Evolutionary conservation across 2,329 filamentous ascomycete genomes (phyloP).

Genomic region (Pestalotiopsis sp.): DNA sequence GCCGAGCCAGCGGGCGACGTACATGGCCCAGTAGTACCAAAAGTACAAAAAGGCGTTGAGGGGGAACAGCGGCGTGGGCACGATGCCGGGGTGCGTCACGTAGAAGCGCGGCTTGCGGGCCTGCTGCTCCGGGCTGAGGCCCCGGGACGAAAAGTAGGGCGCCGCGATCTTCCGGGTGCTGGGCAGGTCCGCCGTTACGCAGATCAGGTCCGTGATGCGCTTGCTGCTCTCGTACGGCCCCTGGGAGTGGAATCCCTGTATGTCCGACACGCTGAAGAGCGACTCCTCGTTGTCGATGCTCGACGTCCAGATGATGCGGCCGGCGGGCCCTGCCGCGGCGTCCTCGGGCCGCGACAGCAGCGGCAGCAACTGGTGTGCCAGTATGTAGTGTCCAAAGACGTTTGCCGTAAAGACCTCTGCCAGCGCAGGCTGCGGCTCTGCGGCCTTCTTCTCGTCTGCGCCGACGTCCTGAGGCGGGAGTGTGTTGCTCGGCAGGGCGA

Average conservation of each 20-base stretch:
- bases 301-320: conserved; percentile 83
- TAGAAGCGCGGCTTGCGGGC: conserved; percentile 64
- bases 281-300: conserved; percentile 67
- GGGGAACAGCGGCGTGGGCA: conserved; percentile 78
- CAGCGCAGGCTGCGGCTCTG: conserved; percentile 57
- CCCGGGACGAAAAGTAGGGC: conserved; percentile 50
- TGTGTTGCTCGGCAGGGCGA: conserved; percentile 49
- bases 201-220: conserved; percentile 79
- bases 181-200: conserved; percentile 71
- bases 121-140: conserved; percentile 18
- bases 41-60: conserved; percentile 69
- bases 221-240: conserved; percentile 85
- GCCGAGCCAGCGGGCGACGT: conserved; percentile 73
- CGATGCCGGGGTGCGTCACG: conserved; percentile 82
- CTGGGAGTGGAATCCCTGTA: conserved; percentile 67
- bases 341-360: conserved; percentile 59
- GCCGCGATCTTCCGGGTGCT: conserved; percentile 57
- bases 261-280: conserved; percentile 65
- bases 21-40: conserved; percentile 67
- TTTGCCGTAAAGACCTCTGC: conserved; percentile 89
- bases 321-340: conserved; percentile 34
- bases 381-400: conserved; percentile 91
- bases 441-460: conserved; percentile 11
- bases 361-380: conserved; percentile 77
- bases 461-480: conserved; percentile 39